These are phyloP conservation scores for Trypanosoma avium DNA, from an alignment of 208 protist genomes.

Conservation along the genomic window DNA sequence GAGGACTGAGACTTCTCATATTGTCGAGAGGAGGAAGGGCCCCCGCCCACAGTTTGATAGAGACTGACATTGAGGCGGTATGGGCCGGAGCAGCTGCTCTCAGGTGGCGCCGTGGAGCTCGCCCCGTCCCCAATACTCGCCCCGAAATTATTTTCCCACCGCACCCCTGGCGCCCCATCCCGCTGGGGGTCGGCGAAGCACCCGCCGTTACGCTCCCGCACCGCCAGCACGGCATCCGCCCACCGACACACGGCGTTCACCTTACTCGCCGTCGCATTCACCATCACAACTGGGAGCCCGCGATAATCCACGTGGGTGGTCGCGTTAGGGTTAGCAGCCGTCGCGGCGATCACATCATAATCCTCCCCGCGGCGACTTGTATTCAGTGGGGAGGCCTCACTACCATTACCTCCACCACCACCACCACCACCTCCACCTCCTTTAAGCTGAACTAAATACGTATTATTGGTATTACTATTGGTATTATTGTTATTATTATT, in stretches of 20 bases:
- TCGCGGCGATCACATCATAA: conserved; percentile 2
- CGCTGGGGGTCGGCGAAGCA: conserved; percentile 52
- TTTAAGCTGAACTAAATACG: too few relatives aligned
- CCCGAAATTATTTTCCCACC: neutral
- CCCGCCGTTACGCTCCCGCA: conserved; percentile 38
- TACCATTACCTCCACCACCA: too few relatives aligned
- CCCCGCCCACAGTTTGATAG: neutral
- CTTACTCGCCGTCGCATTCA: conserved; percentile 51
- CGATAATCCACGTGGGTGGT: conserved; percentile 41
- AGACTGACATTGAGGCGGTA: conserved; percentile 8
- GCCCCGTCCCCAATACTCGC: too few relatives aligned
- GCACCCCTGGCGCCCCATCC: conserved; percentile 2
- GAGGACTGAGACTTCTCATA: neutral
- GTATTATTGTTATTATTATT: too few relatives aligned
- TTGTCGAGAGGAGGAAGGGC: neutral
- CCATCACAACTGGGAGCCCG: conserved; percentile 42
- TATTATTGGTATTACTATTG: too few relatives aligned
- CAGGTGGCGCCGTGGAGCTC: too few relatives aligned
- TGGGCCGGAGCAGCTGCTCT: neutral
- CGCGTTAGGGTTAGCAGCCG: neutral
- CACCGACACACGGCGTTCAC: conserved; percentile 65
- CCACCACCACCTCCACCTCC: too few relatives aligned
- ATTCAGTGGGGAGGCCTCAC: too few relatives aligned
- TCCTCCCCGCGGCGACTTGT: neutral
- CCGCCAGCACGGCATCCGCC: conserved; percentile 53